Conservation (phyloP, 2,329 filamentous ascomycete genomes). For the Thermoascus crustaceus region DNA sequence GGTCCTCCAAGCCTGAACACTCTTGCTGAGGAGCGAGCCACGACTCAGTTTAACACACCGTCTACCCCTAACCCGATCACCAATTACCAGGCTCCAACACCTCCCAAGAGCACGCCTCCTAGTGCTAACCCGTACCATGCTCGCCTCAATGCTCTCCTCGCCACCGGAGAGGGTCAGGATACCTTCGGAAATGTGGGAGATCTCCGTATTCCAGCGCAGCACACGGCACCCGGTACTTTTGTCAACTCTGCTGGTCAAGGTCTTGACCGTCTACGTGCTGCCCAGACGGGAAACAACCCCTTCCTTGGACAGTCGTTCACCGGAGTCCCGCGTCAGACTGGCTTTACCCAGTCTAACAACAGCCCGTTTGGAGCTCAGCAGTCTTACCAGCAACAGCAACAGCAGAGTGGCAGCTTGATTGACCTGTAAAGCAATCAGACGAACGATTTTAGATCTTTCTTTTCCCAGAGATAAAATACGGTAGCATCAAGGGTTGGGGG, state of each 20-base stretch:
- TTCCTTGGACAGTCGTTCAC: conserved; percentile 81
- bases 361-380: conserved; percentile 51
- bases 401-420: conserved; percentile 51
- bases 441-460: too few relatives aligned
- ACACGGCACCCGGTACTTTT: conserved; percentile 92
- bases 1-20: conserved; percentile 64
- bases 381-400: conserved; percentile 35
- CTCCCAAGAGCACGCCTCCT: conserved; percentile 25
- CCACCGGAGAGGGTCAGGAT: conserved; percentile 85
- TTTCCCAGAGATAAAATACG: too few relatives aligned
- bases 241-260: conserved; percentile 89
- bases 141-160: conserved; percentile 76
- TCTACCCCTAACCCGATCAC: conserved; percentile 31
- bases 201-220: conserved; percentile 87
- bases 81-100: conserved; percentile 24
- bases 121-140: conserved; percentile 52
- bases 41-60: conserved; percentile 51
- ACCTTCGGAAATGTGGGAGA: conserved; percentile 98
- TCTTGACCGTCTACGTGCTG: conserved; percentile 60
- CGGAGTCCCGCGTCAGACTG: conserved; percentile 48
- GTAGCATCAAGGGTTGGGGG: too few relatives aligned
- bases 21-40: conserved; percentile 75
- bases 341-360: conserved; percentile 35
- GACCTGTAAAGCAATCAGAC: too few relatives aligned
- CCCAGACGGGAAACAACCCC: conserved; percentile 73